Percentiles rank a stretch among this genome's conserved stretches.
These are phyloP conservation scores for Rheum nobile DNA, from an alignment of 148 eudicot genomes.

Conservation along the genomic window DNA sequence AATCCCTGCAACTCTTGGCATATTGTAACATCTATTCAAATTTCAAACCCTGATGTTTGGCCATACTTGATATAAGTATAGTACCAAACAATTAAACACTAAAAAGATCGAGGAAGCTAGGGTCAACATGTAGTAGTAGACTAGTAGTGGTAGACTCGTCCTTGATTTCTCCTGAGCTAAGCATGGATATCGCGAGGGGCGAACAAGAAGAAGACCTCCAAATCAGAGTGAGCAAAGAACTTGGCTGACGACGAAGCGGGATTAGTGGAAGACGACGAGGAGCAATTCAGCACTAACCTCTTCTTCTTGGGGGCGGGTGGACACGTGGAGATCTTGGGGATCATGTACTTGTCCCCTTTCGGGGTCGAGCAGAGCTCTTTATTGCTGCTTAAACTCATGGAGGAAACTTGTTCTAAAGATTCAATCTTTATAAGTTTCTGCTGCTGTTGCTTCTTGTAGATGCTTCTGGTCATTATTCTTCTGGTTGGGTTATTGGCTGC, in stretches of 20 bases:
- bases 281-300: conserved; percentile 3
- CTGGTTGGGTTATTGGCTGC: background rate
- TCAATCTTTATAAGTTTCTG: background rate
- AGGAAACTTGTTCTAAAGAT: conserved; percentile 3
- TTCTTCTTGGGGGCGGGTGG: conserved; percentile 60
- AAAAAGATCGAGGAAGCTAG: background rate
- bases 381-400: background rate
- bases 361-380: conserved; percentile 30
- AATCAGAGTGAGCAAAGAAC: conserved; percentile 46
- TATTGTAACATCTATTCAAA: background rate
- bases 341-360: conserved; percentile 31
- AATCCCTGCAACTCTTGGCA: background rate
- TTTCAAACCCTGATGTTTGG: conserved; percentile 1
- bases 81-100: background rate
- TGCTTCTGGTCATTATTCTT: conserved; percentile 27
- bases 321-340: conserved; percentile 44
- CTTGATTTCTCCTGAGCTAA: background rate
- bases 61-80: conserved; percentile 9
- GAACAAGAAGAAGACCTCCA: conserved; percentile 41
- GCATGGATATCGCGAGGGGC: conserved; percentile 26
- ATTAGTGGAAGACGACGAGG: conserved; percentile 8
- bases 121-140: background rate
- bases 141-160: background rate
- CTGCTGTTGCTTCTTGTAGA: conserved; percentile 21
- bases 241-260: conserved; percentile 23